Conservation (phyloP, 2,329 filamentous ascomycete species). For the Epichloe coenophiala region DNA sequence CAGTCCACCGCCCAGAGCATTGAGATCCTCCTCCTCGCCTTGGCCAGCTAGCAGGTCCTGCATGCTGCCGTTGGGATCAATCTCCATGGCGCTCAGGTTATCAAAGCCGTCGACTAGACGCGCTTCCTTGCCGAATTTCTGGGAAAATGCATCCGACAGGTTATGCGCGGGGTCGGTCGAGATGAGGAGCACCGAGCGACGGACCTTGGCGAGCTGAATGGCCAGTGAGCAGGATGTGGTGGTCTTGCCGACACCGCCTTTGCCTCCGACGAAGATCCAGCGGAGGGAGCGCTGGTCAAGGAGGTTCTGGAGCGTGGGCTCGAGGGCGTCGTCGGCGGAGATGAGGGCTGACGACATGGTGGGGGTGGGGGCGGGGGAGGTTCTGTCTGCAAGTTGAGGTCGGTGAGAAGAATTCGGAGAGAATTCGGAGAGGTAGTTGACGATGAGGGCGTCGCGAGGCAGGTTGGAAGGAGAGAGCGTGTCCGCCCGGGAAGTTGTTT, state of each 20-base stretch:
- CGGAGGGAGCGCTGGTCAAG: conserved; percentile 89
- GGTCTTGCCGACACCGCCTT: conserved; percentile 96
- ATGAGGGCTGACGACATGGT: conserved; percentile 29
- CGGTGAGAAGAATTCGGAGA: too few species aligned
- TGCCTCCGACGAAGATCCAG: conserved; percentile 98
- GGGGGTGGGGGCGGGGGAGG: neutral
- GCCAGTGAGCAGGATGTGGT: conserved; percentile 98
- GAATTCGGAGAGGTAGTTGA: neutral
- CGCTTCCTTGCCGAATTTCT: conserved; percentile 99
- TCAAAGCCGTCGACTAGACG: conserved; percentile 81
- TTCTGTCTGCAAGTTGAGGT: neutral
- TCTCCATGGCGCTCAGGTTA: conserved; percentile 97
- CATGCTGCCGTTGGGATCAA: conserved; percentile 95
- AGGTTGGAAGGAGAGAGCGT: neutral
- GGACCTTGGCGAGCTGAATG: conserved; percentile 89
- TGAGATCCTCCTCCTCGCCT: conserved; percentile 55
- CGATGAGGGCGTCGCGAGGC: neutral
- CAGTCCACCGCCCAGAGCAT: conserved; percentile 60
- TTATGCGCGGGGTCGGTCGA: conserved; percentile 98
- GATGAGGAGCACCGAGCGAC: conserved; percentile 92
- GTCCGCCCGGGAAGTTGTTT: neutral
- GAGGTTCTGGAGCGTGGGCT: conserved; percentile 86
- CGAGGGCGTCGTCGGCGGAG: conserved; percentile 57
- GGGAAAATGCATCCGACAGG: conserved; percentile 90
- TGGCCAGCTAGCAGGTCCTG: conserved; percentile 78